Evolutionary conservation across 1,139 yeast genomes (phyloP), one percentile per base, ranked within the genome.

Genomic region (Blastobotrys persicus): DNA sequence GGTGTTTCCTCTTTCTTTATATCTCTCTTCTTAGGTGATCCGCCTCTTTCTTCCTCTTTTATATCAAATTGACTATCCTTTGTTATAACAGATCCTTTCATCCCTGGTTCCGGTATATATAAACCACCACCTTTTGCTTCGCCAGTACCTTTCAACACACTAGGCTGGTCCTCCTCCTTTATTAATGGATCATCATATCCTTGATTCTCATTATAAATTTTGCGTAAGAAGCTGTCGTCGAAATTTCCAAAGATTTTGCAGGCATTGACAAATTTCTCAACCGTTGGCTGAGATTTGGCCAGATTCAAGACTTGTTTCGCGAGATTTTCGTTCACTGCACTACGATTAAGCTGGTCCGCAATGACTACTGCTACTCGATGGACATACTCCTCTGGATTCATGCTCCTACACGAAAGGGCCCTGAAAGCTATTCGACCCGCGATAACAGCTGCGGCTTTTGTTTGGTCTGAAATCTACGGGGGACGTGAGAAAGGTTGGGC

Each of bases 161-260:
- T 16, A 16, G 45, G 18, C 23, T 18, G 16, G 3, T 18, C 23
- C 31, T 31, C 20, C 7, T 20, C 38, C 16, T 37, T 37, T 2
- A 37, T 28, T 9, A 12, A n/a, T 2, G 40, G 20, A 9, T 9
- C 28, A 6, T 23, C 28, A 6, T 5, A 5, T 6, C 28, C 9
- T 9, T 9, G 5, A 39, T 49, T 34, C 23, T 43, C 35, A 3
- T 49, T 35, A 48, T 61, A 65, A 5, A 63, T 50, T 16, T 48
- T 45, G 9, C 35, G 34, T n/a, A 66, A 51, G 46, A 64, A 65
- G 2, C 51, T 53, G 4, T 45, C 50, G 23, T 60, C 58, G 45
- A 66, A 66, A 38, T 55, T 54, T 18, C 68, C 69, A 53, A 66
- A 64, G 1, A 61, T 62, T 42, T 48, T 43, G 50, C 69, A 65